Evolutionary conservation across 192 early-diverging fungal species (phyloP).

Genomic region (Phycomyces blakesleeanus): DNA sequence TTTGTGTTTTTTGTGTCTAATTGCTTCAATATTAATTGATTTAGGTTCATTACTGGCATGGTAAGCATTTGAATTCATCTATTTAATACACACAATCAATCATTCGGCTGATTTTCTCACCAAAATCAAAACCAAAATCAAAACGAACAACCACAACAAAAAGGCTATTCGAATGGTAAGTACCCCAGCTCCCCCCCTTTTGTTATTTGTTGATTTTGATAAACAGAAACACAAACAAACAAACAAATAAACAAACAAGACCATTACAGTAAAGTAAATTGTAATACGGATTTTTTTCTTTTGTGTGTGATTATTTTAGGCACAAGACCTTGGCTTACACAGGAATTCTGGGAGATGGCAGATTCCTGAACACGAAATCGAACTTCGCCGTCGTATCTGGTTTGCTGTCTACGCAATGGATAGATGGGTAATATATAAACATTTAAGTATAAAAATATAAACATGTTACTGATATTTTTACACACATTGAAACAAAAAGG

Average conservation of each 20-base stretch:
- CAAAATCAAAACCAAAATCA: too few species aligned
- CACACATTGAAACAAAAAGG: constrained; percentile 14
- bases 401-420: constrained; percentile 69
- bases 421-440: constrained; percentile 43
- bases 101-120: neutral
- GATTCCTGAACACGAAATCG: constrained; percentile 49
- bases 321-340: constrained; percentile 77
- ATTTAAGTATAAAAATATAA: too few species aligned
- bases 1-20: neutral
- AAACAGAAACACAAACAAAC: neutral
- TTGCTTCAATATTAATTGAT: neutral
- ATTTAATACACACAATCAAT: neutral
- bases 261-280: neutral
- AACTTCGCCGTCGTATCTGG: constrained; percentile 72
- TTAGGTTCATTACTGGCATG: constrained; percentile 12
- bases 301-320: constrained; percentile 35
- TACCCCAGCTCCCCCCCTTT: too few species aligned
- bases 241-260: neutral
- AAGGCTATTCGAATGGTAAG: constrained; percentile 63
- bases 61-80: neutral
- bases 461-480: too few species aligned
- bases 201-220: too few species aligned
- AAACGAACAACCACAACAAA: too few species aligned
- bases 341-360: constrained; percentile 52
- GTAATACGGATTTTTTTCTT: too few species aligned